These are phyloP conservation scores for Penicillium sp. DNA, from an alignment of 2,329 filamentous ascomycete species.

Conservation along the genomic window DNA sequence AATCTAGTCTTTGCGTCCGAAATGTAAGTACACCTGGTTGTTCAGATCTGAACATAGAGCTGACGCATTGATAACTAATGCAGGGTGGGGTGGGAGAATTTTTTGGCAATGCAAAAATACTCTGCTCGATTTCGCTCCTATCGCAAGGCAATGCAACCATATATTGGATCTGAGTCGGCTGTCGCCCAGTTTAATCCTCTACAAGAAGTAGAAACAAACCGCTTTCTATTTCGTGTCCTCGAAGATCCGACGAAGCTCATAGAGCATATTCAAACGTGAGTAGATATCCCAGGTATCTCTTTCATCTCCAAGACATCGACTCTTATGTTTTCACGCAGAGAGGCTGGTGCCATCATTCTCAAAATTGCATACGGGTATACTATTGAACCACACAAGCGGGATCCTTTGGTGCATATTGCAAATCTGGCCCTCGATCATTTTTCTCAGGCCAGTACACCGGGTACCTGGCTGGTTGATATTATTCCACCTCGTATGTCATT, in stretches of 20 bases:
- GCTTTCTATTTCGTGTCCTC: constrained; percentile 47
- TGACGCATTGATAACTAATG: background rate
- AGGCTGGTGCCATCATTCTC: too few species aligned
- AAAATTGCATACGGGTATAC: too few species aligned
- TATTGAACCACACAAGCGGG: too few species aligned
- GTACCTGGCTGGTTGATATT: too few species aligned
- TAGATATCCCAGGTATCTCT: background rate
- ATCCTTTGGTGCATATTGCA: too few species aligned
- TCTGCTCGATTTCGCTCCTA: constrained; percentile 42
- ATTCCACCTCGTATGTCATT: constrained; percentile 27
- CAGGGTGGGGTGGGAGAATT: constrained; percentile 43
- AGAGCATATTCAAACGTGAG: constrained; percentile 47
- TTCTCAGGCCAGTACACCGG: too few species aligned
- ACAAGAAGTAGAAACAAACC: constrained; percentile 48
- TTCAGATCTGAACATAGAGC: background rate
- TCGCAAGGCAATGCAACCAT: constrained; percentile 49
- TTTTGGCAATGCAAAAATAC: constrained; percentile 39
- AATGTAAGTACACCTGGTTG: constrained; percentile 32
- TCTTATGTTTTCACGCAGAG: constrained; percentile 6
- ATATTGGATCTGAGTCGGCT: constrained; percentile 46
- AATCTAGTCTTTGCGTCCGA: constrained; percentile 36
- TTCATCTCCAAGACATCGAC: rapidly evolving
- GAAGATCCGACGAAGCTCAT: constrained; percentile 40
- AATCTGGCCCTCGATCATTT: too few species aligned
- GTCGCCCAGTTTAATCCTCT: constrained; percentile 43